A percentile compares a stretch with the other conserved stretches of the same genome.
phyloP scores from a whole-genome alignment of 2,329 filamentous ascomycete species.

The Alternaria gansuensis region DNA sequence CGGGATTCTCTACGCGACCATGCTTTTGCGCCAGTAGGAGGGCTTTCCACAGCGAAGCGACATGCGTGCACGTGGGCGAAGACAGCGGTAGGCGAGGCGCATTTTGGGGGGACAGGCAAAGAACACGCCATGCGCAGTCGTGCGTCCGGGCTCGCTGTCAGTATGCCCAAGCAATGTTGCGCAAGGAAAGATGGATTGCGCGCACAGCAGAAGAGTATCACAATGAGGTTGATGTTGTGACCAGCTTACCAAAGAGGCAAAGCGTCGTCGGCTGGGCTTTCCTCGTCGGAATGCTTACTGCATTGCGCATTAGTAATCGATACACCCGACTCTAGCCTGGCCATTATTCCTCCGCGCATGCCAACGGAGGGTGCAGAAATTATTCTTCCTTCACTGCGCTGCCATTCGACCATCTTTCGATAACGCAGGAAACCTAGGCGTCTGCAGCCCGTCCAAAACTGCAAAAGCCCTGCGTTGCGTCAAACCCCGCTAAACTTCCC shows the following conservation, averaged over 20 bases:
- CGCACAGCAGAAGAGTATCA: constrained; percentile 17
- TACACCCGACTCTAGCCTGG: constrained; percentile 17
- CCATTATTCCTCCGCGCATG: constrained; percentile 12
- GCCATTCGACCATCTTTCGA: constrained; percentile 13
- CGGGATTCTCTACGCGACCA: constrained; percentile 11
- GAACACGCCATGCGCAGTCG: constrained; percentile 14
- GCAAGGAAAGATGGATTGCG: constrained; percentile 24
- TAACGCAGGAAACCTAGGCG: constrained; percentile 15
- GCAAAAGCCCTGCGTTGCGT: constrained; percentile 29
- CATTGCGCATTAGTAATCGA: constrained; percentile 28
- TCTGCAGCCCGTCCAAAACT: constrained; percentile 24
- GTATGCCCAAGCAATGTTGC: constrained; percentile 20
- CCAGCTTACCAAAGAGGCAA: constrained; percentile 18
- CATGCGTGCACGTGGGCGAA: constrained; percentile 26
- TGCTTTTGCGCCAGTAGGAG: constrained; percentile 14
- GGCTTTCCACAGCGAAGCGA: constrained; percentile 13
- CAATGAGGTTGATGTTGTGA: constrained; percentile 21
- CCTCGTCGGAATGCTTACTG: constrained; percentile 8
- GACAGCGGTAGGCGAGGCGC: constrained; percentile 21
- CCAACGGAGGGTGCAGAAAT: constrained; percentile 1
- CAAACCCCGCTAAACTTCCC: constrained; percentile 42
- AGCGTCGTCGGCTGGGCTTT: constrained; percentile 20
- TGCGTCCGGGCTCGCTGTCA: constrained; percentile 26
- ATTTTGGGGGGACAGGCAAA: constrained; percentile 1
- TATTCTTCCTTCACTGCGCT: constrained; percentile 3